phyloP scores from a whole-genome alignment of 2,329 filamentous ascomycete species.

The Microsporum canis region DNA sequence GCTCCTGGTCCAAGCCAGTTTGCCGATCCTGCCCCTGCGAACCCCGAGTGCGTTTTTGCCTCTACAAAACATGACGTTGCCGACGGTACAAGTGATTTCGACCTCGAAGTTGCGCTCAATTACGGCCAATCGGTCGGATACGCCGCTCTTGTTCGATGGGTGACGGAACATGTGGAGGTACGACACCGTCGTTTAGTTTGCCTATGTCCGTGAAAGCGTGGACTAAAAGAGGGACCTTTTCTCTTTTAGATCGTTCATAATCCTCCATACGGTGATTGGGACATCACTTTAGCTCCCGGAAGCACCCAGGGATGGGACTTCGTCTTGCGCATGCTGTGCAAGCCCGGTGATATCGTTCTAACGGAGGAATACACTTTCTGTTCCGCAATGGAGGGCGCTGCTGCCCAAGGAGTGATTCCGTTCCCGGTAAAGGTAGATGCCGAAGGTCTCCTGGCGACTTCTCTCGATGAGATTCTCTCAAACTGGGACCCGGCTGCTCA shows the following conservation, averaged over 20 bases:
- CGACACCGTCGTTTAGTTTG: not conserved
- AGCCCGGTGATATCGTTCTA: constrained; percentile 63
- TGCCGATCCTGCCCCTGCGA: constrained; percentile 54
- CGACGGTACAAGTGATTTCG: constrained; percentile 51
- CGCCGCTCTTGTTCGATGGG: constrained; percentile 75
- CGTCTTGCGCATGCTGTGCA: constrained; percentile 67
- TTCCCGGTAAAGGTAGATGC: constrained; percentile 54
- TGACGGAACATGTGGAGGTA: constrained; percentile 86
- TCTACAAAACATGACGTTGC: constrained; percentile 76
- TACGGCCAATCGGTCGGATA: constrained; percentile 82
- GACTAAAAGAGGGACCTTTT: constrained; percentile 3
- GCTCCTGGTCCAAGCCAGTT: constrained; percentile 61
- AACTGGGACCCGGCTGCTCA: constrained; percentile 52
- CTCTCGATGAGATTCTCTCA: constrained; percentile 51
- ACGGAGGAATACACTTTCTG: constrained; percentile 90
- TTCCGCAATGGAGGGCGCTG: constrained; percentile 56
- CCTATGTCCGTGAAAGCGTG: not conserved
- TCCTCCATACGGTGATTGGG: constrained; percentile 86
- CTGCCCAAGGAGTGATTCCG: constrained; percentile 51
- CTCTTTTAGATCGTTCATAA: constrained; percentile 54
- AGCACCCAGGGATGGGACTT: constrained; percentile 81
- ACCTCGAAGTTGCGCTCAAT: constrained; percentile 82
- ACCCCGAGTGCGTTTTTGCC: constrained; percentile 48
- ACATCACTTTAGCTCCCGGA: constrained; percentile 68
- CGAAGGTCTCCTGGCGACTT: constrained; percentile 51